Evolutionary conservation across 805 yeast species (phyloP), one percentile per base, ranked within the genome.

Genomic region (Schizosaccharomyces osmophilus): DNA sequence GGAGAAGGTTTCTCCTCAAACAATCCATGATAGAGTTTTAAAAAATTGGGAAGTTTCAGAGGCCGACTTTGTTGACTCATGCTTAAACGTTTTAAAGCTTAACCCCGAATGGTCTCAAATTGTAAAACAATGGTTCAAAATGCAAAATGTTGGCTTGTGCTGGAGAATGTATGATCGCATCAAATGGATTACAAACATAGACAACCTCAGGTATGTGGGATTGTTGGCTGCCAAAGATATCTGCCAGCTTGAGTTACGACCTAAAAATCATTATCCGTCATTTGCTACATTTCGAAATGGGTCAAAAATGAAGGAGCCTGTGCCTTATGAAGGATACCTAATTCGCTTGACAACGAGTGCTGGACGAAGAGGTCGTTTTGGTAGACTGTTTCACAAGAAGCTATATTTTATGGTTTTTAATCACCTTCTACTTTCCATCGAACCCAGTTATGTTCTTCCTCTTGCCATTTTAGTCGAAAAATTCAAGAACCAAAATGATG

Each of bases 251-350:
- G 90, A 88, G 67, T 69, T 84, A 24, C 73, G 94, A 54, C 75
- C 61, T 39, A 65, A 41, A 66, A 65, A 45, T 15, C 68, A 71
- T 13, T 68, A 68, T 51, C 67, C 73, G 2, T 65, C 66, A 6
- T 61, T 61, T 11, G 67, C 72, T 6, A 61, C 60, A 17, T 61
- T 63, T 5, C 61, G 64, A 3, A 6, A 19, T 19, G 62, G 65
- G 4, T n/a, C 58, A 15, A 59, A 61, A 9, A 8, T 75, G 22
- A 59, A 64, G 0, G 95, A 84, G 67, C 96, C 96, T 0, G 61
- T 72, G 0, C 82, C 95, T 0, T 70, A 87, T 9, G 97, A 90
- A 71, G 97, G 97, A 0, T 88, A 85, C 68, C 69, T 89, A 24
- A 72, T 79, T 2, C 75, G 82, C 60, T 68, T 83, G 39, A 76